A percentile compares a stretch with the other conserved stretches of the same genome.
Conservation (phyloP, 1,284 basidiomycete species). For the Papiliotrema flavescens region DNA sequence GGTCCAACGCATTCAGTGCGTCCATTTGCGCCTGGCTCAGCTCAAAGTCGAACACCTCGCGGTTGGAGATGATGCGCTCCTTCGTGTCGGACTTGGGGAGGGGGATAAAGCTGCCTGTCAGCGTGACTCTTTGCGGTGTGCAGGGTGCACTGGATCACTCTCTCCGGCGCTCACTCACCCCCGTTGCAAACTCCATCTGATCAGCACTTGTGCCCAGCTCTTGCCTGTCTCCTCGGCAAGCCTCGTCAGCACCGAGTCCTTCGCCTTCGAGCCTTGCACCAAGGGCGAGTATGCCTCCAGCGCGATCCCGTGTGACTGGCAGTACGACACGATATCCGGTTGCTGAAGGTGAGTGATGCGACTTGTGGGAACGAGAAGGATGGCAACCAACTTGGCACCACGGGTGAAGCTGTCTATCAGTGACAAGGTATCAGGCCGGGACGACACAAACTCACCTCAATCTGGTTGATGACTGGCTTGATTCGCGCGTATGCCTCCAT, state of each 20-base stretch:
- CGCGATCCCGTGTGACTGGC: conserved; percentile 61
- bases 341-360: conserved; percentile 56
- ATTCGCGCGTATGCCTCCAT: conserved; percentile 54
- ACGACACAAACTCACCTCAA: conserved; percentile 49
- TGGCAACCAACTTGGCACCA: conserved; percentile 54
- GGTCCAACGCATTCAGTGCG: conserved; percentile 57
- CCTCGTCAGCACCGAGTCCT: conserved; percentile 55
- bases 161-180: conserved; percentile 58
- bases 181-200: conserved; percentile 76
- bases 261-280: conserved; percentile 56
- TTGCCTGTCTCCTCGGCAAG: conserved; percentile 62
- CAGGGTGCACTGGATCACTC: too few relatives aligned
- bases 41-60: conserved; percentile 65
- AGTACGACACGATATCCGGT: conserved; percentile 69
- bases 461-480: conserved; percentile 71
- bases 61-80: conserved; percentile 63
- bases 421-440: too few relatives aligned
- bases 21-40: conserved; percentile 61
- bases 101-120: conserved; percentile 57
- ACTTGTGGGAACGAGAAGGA: neutral
- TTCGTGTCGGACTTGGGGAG: conserved; percentile 65
- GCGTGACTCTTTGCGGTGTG: too few relatives aligned
- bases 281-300: conserved; percentile 76
- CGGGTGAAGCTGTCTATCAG: conserved; percentile 63
- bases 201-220: conserved; percentile 65